Base-by-base conservation (phyloP, 2,329 filamentous ascomycete genomes). In the Pezicula radicicola region DNA sequence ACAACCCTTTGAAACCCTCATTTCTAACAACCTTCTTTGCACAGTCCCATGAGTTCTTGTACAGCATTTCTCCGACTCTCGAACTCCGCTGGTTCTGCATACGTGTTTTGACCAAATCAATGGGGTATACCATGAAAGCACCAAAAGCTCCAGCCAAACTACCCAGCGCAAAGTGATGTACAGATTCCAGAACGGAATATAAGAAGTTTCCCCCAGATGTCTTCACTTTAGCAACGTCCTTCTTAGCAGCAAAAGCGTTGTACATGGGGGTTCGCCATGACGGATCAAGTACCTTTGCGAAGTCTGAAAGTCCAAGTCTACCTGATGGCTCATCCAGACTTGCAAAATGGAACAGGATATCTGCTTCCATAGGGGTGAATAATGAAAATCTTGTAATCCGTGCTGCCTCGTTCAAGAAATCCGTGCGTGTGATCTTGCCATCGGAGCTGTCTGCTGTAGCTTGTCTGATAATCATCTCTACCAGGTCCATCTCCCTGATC, bases 51-150 rank as follows among this genome's bases (percentile, higher is more conserved):
- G 93, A 97, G 78, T 99, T 99, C 73, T 96, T 96, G 76, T 99
- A 99, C 55, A 97, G 74, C 55, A 88, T 79, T 70, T 96, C 87
- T 52, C 94, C 94, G 1, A 92, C 90, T 47, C 87, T 83, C 4
- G 83, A 83, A 48, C 84, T 85, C 60, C 94, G 84, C 77, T 99
- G 94, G 75, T 99, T 99, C 73, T 99, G 94, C 85, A 99, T 89
- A 55, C 94, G 86, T 1, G 94, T 99, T 82, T 99, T 99, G 70
- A 99, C 94, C 55, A 99, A 76, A 75, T 99, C 94, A 67, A 99
- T 97, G 21, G 94, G 94, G 70, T 99, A 99, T 49, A 99, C 94
- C 91, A 99, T 97, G 70, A 99, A 97, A 12, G 94, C 94, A 69
- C 94, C 94, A 68, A 99, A 99, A 9, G 94, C 94, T 72, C 94